Evolutionary conservation across 345 rosid genomes (phyloP).

Genomic region (Moricandia arvensis): DNA sequence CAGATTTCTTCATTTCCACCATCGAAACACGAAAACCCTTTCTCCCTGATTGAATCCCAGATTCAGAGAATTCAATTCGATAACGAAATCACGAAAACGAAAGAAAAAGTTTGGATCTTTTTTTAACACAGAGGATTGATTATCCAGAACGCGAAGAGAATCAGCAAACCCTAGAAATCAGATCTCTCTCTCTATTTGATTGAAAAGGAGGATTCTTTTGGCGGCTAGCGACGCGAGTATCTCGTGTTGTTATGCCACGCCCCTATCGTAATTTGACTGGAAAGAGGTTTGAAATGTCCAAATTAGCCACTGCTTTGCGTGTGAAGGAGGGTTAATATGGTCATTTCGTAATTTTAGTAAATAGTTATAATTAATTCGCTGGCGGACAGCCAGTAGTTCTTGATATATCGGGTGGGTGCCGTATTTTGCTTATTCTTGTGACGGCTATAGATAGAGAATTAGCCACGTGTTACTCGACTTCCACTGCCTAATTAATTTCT

Average conservation of each 20-base stretch:
- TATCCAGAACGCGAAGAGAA: conserved; percentile 7
- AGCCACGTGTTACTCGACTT: conserved; percentile 25
- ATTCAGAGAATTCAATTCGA: not conserved
- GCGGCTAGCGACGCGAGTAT: conserved; percentile 39
- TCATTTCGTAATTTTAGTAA: not conserved
- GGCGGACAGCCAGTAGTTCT: conserved; percentile 31
- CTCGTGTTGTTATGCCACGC: conserved; percentile 23
- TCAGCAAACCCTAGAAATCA: conserved; percentile 36
- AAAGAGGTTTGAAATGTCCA: not conserved
- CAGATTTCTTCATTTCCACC: conserved; percentile 76
- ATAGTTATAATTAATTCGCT: conserved; percentile 18
- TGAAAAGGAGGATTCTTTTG: conserved; percentile 34
- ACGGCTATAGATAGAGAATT: conserved; percentile 33
- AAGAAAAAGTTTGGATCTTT: not conserved
- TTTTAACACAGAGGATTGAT: not conserved
- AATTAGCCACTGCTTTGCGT: not conserved
- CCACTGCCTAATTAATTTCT: not conserved
- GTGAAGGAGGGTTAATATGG: not conserved
- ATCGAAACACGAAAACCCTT: conserved; percentile 30
- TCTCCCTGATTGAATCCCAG: not conserved
- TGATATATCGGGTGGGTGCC: conserved; percentile 22
- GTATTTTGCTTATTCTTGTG: not conserved
- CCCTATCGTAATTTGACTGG: conserved; percentile 11
- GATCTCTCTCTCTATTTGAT: conserved; percentile 21
- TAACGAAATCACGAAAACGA: not conserved